Percentiles rank a stretch among this genome's conserved stretches.
These are phyloP conservation scores for Acanthamoeba royreba DNA, from an alignment of 208 protist species.

Conservation along the genomic window DNA sequence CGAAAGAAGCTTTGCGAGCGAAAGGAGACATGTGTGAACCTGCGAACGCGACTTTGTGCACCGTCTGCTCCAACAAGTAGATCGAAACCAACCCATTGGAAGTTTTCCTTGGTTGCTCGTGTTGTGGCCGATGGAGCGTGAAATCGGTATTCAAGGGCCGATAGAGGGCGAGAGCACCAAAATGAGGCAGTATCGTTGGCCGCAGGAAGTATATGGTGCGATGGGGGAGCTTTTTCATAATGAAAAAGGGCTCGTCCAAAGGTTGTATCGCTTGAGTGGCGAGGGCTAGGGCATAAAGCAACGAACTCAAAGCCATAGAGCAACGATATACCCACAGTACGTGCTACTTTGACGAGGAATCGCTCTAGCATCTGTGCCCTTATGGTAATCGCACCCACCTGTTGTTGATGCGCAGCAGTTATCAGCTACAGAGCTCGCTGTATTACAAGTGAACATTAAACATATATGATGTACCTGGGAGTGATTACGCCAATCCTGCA, in stretches of 20 bases:
- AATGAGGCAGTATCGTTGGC: not conserved
- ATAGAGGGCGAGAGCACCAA: not conserved
- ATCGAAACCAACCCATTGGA: not conserved
- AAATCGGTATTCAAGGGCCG: not conserved
- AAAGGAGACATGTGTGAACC: not conserved
- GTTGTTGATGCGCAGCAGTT: not conserved
- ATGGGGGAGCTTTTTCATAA: not conserved
- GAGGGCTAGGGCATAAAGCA: not conserved
- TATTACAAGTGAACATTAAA: not conserved
- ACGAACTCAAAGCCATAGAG: not conserved
- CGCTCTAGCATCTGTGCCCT: constrained; percentile 1
- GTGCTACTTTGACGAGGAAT: not conserved
- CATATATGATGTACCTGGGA: not conserved
- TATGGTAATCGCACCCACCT: not conserved
- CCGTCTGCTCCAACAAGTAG: not conserved
- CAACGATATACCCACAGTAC: not conserved
- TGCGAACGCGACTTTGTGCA: not conserved
- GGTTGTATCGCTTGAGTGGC: not conserved
- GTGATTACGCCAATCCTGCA: not conserved
- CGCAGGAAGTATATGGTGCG: not conserved
- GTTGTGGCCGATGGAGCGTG: not conserved
- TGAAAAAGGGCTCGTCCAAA: not conserved
- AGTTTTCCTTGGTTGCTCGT: not conserved
- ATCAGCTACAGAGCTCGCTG: not conserved
- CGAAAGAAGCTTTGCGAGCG: not conserved